Conservation (phyloP, 116 monocot species). For the Papilionanthe hybrid region DNA sequence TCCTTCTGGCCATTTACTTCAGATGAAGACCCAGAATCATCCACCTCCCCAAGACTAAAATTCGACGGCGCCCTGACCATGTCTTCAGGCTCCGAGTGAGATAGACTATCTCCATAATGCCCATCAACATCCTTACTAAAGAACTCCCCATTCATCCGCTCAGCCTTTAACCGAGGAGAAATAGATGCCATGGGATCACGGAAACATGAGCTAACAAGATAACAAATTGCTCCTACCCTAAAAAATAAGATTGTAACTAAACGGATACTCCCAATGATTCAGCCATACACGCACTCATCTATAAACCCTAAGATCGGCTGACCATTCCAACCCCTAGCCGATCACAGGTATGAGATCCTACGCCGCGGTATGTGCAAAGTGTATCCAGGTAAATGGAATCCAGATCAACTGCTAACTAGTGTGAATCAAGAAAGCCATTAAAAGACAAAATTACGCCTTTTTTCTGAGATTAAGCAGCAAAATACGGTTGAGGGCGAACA, state of each 20-base stretch:
- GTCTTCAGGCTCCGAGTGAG: slow-evolving; percentile 9
- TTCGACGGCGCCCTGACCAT: slow-evolving; percentile 33
- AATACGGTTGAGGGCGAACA: no score
- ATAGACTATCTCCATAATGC: slow-evolving; percentile 21
- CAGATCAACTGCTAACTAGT: background rate
- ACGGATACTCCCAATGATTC: background rate
- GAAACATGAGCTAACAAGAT: background rate
- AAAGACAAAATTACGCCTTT: background rate
- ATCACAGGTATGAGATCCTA: background rate
- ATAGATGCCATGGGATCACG: slow-evolving; percentile 19
- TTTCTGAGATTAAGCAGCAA: background rate
- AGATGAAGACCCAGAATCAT: background rate
- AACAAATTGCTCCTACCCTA: background rate
- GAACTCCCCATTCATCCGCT: slow-evolving; percentile 94
- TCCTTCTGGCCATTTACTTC: background rate
- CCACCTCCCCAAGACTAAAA: slow-evolving; percentile 30
- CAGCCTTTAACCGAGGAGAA: slow-evolving; percentile 40
- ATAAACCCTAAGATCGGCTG: background rate
- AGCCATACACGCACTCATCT: background rate
- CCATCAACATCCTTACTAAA: slow-evolving; percentile 85
- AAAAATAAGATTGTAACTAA: background rate
- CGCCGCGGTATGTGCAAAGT: no score
- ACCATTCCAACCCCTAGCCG: background rate
- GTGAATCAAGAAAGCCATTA: background rate
- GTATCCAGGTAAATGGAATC: background rate